Evolutionary conservation across 352 stramenopile species (phyloP).

Genomic region (Phytophthora litchii): DNA sequence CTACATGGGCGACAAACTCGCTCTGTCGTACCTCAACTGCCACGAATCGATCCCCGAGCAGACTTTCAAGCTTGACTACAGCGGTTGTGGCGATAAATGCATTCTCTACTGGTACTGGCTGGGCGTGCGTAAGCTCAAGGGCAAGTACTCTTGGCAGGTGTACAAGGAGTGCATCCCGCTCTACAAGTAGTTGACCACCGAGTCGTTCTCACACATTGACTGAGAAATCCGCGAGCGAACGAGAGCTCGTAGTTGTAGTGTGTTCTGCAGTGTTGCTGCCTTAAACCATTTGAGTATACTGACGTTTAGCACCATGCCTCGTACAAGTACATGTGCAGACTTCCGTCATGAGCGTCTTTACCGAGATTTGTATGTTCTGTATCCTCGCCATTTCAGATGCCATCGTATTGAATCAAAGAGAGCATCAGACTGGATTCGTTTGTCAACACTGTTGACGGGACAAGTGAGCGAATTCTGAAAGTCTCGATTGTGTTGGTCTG

Average conservation of each 20-base stretch:
- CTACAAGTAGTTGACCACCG: slow-evolving; percentile 15
- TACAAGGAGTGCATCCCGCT: slow-evolving; percentile 55
- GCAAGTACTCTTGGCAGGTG: slow-evolving; percentile 49
- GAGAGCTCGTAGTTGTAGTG: not conserved
- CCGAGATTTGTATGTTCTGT: not conserved
- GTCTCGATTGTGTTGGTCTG: not conserved
- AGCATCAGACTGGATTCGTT: too few relatives aligned
- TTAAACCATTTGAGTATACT: not conserved
- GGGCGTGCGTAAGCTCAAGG: slow-evolving; percentile 38
- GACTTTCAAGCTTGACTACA: slow-evolving; percentile 39
- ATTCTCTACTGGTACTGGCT: slow-evolving; percentile 51
- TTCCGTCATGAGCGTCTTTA: too few relatives aligned
- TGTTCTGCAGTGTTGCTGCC: not conserved
- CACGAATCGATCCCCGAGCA: slow-evolving; percentile 41
- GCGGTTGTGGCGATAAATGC: slow-evolving; percentile 39
- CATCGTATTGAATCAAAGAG: too few relatives aligned
- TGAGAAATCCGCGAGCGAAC: not conserved
- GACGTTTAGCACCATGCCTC: too few relatives aligned
- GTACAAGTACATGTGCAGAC: too few relatives aligned
- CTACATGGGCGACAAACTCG: slow-evolving; percentile 46
- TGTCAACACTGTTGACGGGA: too few relatives aligned
- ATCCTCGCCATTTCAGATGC: too few relatives aligned
- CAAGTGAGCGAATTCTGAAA: not conserved
- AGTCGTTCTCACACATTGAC: not conserved
- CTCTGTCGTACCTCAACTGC: slow-evolving; percentile 39